These are phyloP conservation scores for Aeminium ludgeri DNA, from an alignment of 495 filamentous ascomycete species.

Conservation along the genomic window DNA sequence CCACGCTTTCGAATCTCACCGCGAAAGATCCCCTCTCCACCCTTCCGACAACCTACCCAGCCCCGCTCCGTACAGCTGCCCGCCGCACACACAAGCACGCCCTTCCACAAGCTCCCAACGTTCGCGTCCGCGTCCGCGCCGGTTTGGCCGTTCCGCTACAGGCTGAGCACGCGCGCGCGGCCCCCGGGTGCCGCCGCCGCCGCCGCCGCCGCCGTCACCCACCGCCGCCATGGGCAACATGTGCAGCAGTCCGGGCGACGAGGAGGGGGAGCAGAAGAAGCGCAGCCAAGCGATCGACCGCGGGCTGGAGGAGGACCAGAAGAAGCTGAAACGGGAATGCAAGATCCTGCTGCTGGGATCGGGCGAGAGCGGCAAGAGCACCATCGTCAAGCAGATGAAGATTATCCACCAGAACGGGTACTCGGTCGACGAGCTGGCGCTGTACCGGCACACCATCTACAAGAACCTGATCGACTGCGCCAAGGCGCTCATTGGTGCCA, in stretches of 20 bases:
- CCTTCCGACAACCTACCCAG: too few species aligned
- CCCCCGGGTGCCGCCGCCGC: constrained; percentile 1
- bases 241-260: constrained; percentile 60
- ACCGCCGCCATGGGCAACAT: constrained; percentile 62
- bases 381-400: constrained; percentile 99
- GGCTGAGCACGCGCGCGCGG: constrained; percentile 3
- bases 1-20: too few species aligned
- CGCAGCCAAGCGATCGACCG: constrained; percentile 85
- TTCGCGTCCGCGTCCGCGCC: too few species aligned
- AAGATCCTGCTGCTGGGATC: constrained; percentile 92
- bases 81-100: too few species aligned
- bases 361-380: constrained; percentile 96
- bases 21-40: too few species aligned
- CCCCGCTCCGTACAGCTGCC: too few species aligned
- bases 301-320: constrained; percentile 80
- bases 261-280: constrained; percentile 81
- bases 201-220: constrained; percentile 5
- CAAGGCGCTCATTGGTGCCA: constrained; percentile 74
- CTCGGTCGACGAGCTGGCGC: constrained; percentile 70
- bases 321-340: constrained; percentile 84
- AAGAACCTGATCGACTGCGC: constrained; percentile 96
- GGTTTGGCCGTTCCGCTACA: constrained; percentile 4
- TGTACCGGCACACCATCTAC: constrained; percentile 91
- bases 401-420: constrained; percentile 98
- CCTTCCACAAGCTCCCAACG: too few species aligned